phyloP scores from a whole-genome alignment of 2,329 filamentous ascomycete species.

The Pyricularia sp. region DNA sequence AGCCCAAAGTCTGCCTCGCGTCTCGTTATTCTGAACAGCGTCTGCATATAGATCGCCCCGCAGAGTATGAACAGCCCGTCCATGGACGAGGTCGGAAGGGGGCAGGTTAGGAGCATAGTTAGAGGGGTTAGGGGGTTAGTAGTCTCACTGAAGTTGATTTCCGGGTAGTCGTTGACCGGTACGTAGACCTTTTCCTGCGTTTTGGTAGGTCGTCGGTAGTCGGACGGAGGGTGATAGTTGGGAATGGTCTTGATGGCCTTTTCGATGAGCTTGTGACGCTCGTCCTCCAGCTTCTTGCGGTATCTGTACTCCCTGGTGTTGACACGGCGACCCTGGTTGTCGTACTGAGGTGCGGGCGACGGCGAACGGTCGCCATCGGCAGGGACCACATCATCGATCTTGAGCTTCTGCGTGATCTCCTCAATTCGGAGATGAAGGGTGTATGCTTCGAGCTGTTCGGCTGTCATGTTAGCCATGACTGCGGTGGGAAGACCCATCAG shows the following conservation, averaged over 20 bases:
- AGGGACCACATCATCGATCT: conserved; percentile 97
- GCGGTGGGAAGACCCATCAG: conserved; percentile 95
- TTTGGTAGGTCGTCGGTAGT: conserved; percentile 98
- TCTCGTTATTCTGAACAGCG: background rate
- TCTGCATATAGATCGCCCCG: background rate
- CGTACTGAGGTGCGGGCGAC: conserved; percentile 91
- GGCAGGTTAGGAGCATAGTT: conserved; percentile 29
- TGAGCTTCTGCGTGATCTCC: conserved; percentile 97
- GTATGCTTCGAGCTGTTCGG: conserved; percentile 95
- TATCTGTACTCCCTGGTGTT: conserved; percentile 98
- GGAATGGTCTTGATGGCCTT: conserved; percentile 99
- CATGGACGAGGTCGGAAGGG: background rate
- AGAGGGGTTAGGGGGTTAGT: conserved; percentile 91
- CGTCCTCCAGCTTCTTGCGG: conserved; percentile 93
- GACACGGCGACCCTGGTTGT: conserved; percentile 98
- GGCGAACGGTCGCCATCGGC: conserved; percentile 95
- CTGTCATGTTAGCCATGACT: conserved; percentile 96
- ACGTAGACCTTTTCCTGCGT: conserved; percentile 99
- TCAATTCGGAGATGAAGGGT: conserved; percentile 93
- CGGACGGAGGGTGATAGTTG: conserved; percentile 97
- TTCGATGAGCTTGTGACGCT: conserved; percentile 96
- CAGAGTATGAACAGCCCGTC: background rate
- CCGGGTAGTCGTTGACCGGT: conserved; percentile 99
- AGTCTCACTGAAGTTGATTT: conserved; percentile 99
- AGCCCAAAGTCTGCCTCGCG: background rate